phyloP scores from a whole-genome alignment of 495 filamentous ascomycete genomes.

The Hyaloscypha finlandica region DNA sequence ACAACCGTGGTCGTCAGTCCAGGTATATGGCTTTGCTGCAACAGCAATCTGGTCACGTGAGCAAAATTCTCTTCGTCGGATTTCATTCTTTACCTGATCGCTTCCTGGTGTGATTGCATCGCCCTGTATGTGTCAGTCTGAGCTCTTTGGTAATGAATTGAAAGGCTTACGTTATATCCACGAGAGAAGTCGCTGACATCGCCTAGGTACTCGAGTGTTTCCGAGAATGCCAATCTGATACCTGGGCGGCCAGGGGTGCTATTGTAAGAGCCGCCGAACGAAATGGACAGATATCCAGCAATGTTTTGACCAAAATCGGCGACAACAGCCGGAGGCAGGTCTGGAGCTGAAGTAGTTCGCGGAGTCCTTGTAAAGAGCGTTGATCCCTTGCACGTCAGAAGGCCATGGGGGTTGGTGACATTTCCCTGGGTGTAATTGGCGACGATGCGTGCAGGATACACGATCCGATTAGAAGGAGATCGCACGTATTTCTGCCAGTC shows the following conservation, averaged over 20 bases:
- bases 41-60: constrained; percentile 40
- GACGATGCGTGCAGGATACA: constrained; percentile 24
- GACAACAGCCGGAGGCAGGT: constrained; percentile 31
- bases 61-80: background rate
- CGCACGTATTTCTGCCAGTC: constrained; percentile 34
- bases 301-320: constrained; percentile 50
- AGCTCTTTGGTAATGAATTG: background rate
- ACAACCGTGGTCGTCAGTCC: constrained; percentile 45
- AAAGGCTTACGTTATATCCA: constrained; percentile 40
- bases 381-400: constrained; percentile 33
- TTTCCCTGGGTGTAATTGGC: constrained; percentile 29
- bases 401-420: constrained; percentile 37
- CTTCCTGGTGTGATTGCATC: constrained; percentile 41
- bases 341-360: constrained; percentile 11
- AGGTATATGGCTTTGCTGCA: constrained; percentile 38
- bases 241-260: constrained; percentile 33
- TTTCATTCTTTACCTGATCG: constrained; percentile 37
- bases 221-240: constrained; percentile 47
- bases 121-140: constrained; percentile 23
- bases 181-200: constrained; percentile 47
- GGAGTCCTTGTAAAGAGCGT: constrained; percentile 29
- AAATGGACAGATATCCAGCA: constrained; percentile 38
- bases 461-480: constrained; percentile 22
- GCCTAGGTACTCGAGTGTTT: constrained; percentile 43
- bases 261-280: constrained; percentile 36